phyloP scores from a whole-genome alignment of 495 filamentous ascomycete genomes.

The Aspergillus nanangensis region DNA sequence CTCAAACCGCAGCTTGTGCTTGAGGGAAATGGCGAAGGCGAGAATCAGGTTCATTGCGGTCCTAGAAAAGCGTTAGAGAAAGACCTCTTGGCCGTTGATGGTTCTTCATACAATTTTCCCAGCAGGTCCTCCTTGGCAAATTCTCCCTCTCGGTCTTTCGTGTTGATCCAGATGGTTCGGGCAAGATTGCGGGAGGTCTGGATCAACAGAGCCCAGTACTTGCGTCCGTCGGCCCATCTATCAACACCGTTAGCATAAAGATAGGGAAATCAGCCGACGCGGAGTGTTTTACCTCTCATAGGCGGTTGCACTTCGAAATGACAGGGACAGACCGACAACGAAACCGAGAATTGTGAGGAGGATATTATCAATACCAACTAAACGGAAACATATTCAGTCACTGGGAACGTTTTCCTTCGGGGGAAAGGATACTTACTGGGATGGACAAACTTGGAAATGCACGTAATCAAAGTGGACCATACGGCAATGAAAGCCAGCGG shows the following conservation, averaged over 20 bases:
- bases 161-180: slow-evolving; percentile 75
- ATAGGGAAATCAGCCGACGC: background rate
- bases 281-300: slow-evolving; percentile 60
- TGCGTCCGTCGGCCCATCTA: slow-evolving; percentile 68
- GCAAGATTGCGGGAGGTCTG: slow-evolving; percentile 70
- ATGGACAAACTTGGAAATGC: slow-evolving; percentile 50
- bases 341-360: slow-evolving; percentile 85
- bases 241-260: slow-evolving; percentile 1
- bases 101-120: slow-evolving; percentile 52
- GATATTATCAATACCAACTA: slow-evolving; percentile 58
- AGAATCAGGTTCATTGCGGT: slow-evolving; percentile 78
- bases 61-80: slow-evolving; percentile 27
- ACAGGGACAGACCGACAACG: slow-evolving; percentile 78
- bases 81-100: background rate
- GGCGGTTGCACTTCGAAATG: slow-evolving; percentile 78
- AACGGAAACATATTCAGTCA: slow-evolving; percentile 1
- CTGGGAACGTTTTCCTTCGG: background rate
- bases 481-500: slow-evolving; percentile 61
- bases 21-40: slow-evolving; percentile 71
- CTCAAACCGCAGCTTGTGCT: slow-evolving; percentile 86
- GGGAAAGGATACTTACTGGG: slow-evolving; percentile 33
- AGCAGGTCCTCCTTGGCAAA: slow-evolving; percentile 64
- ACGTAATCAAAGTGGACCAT: slow-evolving; percentile 69
- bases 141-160: slow-evolving; percentile 59
- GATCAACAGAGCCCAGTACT: slow-evolving; percentile 72